Evolutionary conservation across 1,284 basidiomycete genomes (phyloP), one percentile per base, ranked within the genome.

Genomic region (Ustilago shanxiensis): DNA sequence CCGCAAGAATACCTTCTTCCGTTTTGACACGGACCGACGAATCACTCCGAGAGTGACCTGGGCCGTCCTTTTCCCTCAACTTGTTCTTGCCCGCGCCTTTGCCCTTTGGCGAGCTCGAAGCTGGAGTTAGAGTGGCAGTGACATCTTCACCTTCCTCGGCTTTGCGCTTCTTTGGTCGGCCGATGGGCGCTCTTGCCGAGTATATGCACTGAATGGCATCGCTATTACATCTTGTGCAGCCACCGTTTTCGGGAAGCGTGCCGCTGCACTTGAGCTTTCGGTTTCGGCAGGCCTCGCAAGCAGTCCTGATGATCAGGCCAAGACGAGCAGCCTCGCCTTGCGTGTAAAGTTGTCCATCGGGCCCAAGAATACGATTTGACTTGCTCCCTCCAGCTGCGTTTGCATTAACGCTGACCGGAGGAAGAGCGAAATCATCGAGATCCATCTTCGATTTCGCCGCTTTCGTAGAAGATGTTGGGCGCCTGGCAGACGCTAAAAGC

Each of bases 231-330:
- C 79, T 56, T 7, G 56, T 64, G 45, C 79, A 81, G 10, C 75
- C 75, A 10, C 72, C 79, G 4, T 71, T 51, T 37, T 78, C 72
- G 0, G 66, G 64, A 0, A 78, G 56, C 18, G 51, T 62, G 31
- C 79, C 77, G n/a, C 73, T 78, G 64, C 80, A 82, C 24, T 79
- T 78, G 70, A 82, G 74, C 69, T 82, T 82, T 16, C 79, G 68
- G n/a, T 77, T 76, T 20, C 81, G 64, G 54, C 81, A 82, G 6
- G 64, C 68, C 49, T 83, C 79, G 65, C 81, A 83, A 2, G 79
- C 78, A 2, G 79, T 79, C n/a, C 80, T 67, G 18, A 81, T 73
- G 60, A 74, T 76, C 35, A 82, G 64, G 13, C 79, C 77, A 0
- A 72, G 65, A 35, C 56, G 58, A 18, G 72, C 77, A 2, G 79